A percentile compares a stretch with the other conserved stretches of the same genome.
These are phyloP conservation scores for Pontederia crassipes DNA, from an alignment of 176 grass and related monocot genomes.

Conservation along the genomic window DNA sequence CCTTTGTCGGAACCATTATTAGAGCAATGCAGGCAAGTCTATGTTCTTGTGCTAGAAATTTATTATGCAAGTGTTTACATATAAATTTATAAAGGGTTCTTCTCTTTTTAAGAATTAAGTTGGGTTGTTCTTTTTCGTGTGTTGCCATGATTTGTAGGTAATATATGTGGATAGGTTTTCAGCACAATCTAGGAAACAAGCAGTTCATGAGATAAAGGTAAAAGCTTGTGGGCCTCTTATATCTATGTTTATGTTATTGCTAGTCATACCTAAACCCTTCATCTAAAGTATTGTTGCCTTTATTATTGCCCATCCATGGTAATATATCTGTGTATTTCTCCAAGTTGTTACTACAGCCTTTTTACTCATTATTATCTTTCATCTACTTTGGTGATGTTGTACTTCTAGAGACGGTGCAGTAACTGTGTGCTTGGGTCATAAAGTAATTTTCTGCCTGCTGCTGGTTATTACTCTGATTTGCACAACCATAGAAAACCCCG, in stretches of 20 bases:
- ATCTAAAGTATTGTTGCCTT: too few relatives aligned
- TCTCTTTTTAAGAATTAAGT: neutral
- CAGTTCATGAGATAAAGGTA: slow-evolving; percentile 99
- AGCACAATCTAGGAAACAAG: slow-evolving; percentile 65
- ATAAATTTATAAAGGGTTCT: slow-evolving; percentile 8
- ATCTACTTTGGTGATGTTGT: too few relatives aligned
- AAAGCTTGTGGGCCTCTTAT: neutral
- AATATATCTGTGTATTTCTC: too few relatives aligned
- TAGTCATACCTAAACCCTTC: too few relatives aligned
- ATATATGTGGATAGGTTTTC: slow-evolving; percentile 99
- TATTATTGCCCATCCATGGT: too few relatives aligned
- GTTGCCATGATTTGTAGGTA: slow-evolving; percentile 44
- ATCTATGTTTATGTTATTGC: neutral
- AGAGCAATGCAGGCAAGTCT: slow-evolving; percentile 86
- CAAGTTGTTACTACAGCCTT: too few relatives aligned
- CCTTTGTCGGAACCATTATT: slow-evolving; percentile 94
- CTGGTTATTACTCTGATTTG: too few relatives aligned
- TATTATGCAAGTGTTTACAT: slow-evolving; percentile 4
- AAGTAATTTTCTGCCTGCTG: too few relatives aligned
- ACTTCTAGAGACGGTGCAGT: too few relatives aligned
- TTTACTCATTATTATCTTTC: too few relatives aligned
- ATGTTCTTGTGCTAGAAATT: slow-evolving; percentile 1
- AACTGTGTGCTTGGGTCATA: too few relatives aligned
- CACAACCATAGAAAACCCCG: too few relatives aligned
- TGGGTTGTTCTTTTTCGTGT: neutral